phyloP scores from a whole-genome alignment of 306 rosid genomes.

The Prunus salicina region DNA sequence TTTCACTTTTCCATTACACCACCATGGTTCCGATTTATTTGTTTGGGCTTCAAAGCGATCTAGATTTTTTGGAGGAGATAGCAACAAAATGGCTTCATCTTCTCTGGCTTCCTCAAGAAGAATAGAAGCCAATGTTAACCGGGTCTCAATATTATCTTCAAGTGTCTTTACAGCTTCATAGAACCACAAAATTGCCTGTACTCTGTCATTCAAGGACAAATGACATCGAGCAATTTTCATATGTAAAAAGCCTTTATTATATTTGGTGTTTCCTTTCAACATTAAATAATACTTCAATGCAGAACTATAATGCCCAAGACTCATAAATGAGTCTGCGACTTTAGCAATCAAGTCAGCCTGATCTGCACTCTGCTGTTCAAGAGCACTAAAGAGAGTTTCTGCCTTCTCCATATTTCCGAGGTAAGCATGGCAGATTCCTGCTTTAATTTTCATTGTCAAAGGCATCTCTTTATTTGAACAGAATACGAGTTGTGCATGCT shows the following conservation, averaged over 20 bases:
- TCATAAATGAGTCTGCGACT: constrained; percentile 65
- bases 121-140: constrained; percentile 77
- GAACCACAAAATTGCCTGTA: constrained; percentile 59
- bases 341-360: constrained; percentile 49
- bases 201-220: constrained; percentile 50
- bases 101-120: constrained; percentile 75
- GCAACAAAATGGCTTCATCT: constrained; percentile 74
- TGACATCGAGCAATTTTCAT: constrained; percentile 73
- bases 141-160: constrained; percentile 62
- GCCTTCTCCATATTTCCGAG: constrained; percentile 67
- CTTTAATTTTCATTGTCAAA: constrained; percentile 56
- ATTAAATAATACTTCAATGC: constrained; percentile 71
- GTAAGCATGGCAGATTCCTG: constrained; percentile 73
- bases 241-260: constrained; percentile 39
- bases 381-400: constrained; percentile 54
- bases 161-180: constrained; percentile 61
- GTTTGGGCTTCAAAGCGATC: constrained; percentile 48
- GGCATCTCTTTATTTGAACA: constrained; percentile 48
- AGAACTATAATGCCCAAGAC: constrained; percentile 51
- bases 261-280: constrained; percentile 43
- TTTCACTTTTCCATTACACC: constrained; percentile 55
- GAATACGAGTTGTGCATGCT: constrained; percentile 40
- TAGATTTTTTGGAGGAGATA: constrained; percentile 58
- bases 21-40: constrained; percentile 66
- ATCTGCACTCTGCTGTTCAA: constrained; percentile 47